These are phyloP conservation scores for Diaporthe sp. DNA, from an alignment of 2,329 filamentous ascomycete genomes.

Conservation along the genomic window DNA sequence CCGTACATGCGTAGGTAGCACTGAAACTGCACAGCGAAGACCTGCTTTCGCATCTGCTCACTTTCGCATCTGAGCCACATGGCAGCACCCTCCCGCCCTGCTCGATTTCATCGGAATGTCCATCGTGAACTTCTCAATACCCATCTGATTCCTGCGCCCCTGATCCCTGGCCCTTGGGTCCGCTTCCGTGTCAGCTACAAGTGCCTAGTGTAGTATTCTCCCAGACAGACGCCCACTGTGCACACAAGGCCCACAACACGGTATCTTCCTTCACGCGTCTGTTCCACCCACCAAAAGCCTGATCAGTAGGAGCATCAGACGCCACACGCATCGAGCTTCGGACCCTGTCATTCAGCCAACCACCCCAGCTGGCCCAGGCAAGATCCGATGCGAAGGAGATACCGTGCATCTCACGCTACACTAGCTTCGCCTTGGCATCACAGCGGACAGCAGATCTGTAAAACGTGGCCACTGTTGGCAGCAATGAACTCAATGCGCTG, in stretches of 20 bases:
- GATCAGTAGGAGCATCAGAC: constrained; percentile 21
- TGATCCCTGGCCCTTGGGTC: background rate
- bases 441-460: constrained; percentile 17
- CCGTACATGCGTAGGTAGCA: background rate
- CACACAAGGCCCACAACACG: background rate
- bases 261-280: background rate
- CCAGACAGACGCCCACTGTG: background rate
- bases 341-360: background rate
- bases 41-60: background rate
- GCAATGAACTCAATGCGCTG: background rate
- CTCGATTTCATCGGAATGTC: constrained; percentile 16
- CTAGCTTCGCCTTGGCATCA: constrained; percentile 9
- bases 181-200: background rate
- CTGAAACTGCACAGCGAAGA: background rate
- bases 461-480: background rate
- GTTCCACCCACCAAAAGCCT: background rate
- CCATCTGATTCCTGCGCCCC: background rate
- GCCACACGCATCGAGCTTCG: constrained; percentile 13
- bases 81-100: background rate
- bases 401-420: constrained; percentile 5
- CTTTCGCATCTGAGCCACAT: constrained; percentile 16
- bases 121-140: constrained; percentile 16
- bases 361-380: constrained; percentile 10
- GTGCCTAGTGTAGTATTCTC: background rate
- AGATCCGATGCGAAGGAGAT: background rate